Evolutionary conservation across 1,139 yeast genomes (phyloP).

Genomic region (Geotrichum carabidarum): DNA sequence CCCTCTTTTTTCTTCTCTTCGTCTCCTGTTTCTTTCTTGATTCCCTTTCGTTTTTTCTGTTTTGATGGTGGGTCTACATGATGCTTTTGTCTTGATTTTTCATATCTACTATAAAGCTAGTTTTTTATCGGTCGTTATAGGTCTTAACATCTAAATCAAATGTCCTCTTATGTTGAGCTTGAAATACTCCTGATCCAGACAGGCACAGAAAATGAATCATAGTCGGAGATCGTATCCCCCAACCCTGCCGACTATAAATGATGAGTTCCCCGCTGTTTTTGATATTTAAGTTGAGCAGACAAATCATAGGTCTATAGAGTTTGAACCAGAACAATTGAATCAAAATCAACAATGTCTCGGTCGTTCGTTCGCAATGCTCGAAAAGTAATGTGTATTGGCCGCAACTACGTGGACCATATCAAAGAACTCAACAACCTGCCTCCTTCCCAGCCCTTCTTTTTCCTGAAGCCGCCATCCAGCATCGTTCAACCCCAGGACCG

Average conservation of each 20-base stretch:
- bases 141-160: too few relatives aligned
- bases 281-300: not conserved
- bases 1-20: not conserved
- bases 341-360: not conserved
- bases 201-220: not conserved
- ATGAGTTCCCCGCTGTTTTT: not conserved
- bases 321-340: not conserved
- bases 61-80: not conserved
- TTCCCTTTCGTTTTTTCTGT: not conserved
- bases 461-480: conserved; percentile 65
- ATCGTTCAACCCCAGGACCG: conserved; percentile 45
- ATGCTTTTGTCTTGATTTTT: not conserved
- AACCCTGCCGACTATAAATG: not conserved
- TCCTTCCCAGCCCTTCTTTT: conserved; percentile 80
- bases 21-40: not conserved
- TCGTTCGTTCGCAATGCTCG: conserved; percentile 61
- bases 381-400: conserved; percentile 88
- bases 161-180: too few relatives aligned
- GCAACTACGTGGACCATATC: conserved; percentile 93
- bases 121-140: not conserved
- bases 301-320: too few relatives aligned
- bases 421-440: conserved; percentile 75
- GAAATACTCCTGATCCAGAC: too few relatives aligned
- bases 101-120: not conserved
- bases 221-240: not conserved